phyloP scores from a whole-genome alignment of 2,329 filamentous ascomycete genomes.

The Fusarium papillatum region DNA sequence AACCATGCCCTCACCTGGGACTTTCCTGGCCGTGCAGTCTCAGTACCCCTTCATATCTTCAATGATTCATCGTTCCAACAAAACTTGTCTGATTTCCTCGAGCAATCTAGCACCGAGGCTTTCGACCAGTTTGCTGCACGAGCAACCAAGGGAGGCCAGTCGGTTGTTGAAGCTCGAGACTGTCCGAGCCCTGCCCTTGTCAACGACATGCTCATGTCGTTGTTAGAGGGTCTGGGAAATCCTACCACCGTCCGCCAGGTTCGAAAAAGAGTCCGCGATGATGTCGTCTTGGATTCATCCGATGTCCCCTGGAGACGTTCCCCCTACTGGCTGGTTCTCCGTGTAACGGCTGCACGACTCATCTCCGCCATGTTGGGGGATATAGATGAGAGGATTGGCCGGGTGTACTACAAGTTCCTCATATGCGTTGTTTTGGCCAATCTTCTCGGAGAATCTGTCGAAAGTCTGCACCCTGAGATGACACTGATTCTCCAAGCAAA shows the following conservation, averaged over 20 bases:
- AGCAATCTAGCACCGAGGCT: conserved; percentile 66
- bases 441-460: conserved; percentile 57
- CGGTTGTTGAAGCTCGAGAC: conserved; percentile 68
- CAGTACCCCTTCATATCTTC: conserved; percentile 54
- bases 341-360: conserved; percentile 68
- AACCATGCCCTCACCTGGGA: conserved; percentile 66
- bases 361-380: conserved; percentile 58
- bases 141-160: conserved; percentile 63
- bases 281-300: conserved; percentile 64
- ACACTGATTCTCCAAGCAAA: conserved; percentile 57
- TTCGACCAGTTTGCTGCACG: conserved; percentile 66
- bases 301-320: conserved; percentile 72
- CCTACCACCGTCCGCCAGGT: conserved; percentile 53
- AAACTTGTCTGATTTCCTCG: conserved; percentile 64
- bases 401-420: conserved; percentile 66
- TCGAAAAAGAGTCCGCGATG: conserved; percentile 73
- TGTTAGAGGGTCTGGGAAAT: conserved; percentile 68
- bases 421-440: conserved; percentile 60
- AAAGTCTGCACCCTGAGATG: conserved; percentile 28
- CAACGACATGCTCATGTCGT: conserved; percentile 69
- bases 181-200: conserved; percentile 70
- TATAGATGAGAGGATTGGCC: conserved; percentile 38
- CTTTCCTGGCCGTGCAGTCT: conserved; percentile 70
- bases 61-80: conserved; percentile 56
- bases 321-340: conserved; percentile 72